Evolutionary conservation across 2,329 filamentous ascomycete species (phyloP).

Genomic region (Thielaviopsis punctulata): DNA sequence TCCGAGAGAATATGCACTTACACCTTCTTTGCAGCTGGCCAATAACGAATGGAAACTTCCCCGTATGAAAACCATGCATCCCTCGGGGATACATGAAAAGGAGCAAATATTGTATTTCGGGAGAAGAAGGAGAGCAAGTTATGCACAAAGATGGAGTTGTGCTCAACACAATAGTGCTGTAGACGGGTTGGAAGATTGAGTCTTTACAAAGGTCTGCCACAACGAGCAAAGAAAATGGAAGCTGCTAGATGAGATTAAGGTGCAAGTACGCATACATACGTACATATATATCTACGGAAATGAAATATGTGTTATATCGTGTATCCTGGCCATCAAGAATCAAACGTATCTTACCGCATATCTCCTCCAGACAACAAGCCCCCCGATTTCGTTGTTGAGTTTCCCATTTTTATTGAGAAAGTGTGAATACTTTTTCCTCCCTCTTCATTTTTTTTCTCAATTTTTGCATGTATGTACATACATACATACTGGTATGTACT

Average conservation of each 20-base stretch:
- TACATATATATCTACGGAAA: no score
- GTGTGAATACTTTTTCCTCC: conserved; percentile 6
- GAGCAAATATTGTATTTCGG: neutral
- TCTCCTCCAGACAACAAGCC: neutral
- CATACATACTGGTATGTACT: no score
- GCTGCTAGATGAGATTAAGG: no score
- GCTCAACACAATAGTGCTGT: neutral
- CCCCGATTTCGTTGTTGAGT: no score
- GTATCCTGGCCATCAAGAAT: neutral
- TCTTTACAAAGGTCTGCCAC: neutral
- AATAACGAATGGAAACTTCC: neutral
- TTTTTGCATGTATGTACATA: neutral
- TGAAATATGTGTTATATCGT: no score
- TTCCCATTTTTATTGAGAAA: neutral
- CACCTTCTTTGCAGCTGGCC: neutral
- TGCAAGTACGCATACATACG: no score
- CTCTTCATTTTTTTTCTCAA: neutral
- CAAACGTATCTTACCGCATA: neutral
- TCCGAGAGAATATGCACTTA: no score
- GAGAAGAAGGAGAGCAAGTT: conserved; percentile 3
- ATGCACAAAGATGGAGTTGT: conserved; percentile 6
- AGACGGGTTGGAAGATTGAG: neutral
- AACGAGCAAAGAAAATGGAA: no score
- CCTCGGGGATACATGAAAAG: no score
- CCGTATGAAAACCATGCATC: no score